Conservation (phyloP, 2,329 filamentous ascomycete genomes). For the Sporothrix luriei region DNA sequence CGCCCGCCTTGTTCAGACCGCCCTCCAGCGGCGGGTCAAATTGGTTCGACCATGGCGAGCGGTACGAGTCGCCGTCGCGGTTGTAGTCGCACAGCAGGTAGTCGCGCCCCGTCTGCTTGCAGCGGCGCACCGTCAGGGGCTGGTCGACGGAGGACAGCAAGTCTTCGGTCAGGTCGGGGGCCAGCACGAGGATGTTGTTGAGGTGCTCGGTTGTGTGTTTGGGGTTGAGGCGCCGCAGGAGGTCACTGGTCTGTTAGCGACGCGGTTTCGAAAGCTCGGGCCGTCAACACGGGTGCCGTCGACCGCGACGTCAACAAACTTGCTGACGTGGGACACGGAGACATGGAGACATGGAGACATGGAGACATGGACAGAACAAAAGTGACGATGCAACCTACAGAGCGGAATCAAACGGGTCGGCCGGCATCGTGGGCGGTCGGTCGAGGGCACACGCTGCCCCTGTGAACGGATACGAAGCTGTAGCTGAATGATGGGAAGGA, state of each 20-base stretch:
- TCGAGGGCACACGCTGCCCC: conserved; percentile 19
- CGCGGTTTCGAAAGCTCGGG: not conserved
- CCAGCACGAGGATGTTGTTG: conserved; percentile 81
- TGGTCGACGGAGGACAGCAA: conserved; percentile 97
- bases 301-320: not conserved
- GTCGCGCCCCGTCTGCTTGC: conserved; percentile 85
- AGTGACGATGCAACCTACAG: conserved; percentile 57
- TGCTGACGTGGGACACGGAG: too few species aligned
- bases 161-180: conserved; percentile 92
- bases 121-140: conserved; percentile 82
- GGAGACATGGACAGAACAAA: not conserved
- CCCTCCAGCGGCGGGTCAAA: conserved; percentile 87
- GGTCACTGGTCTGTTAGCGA: conserved; percentile 65
- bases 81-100: conserved; percentile 99
- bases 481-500: not conserved
- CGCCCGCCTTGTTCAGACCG: conserved; percentile 4
- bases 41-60: conserved; percentile 98
- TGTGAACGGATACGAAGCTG: conserved; percentile 17
- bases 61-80: conserved; percentile 95
- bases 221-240: conserved; percentile 95
- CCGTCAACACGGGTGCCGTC: not conserved
- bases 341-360: too few species aligned
- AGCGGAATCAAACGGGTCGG: conserved; percentile 73
- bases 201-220: conserved; percentile 89
- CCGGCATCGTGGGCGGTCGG: conserved; percentile 42